Percentiles rank a stretch among this genome's conserved stretches.
Evolutionary conservation across 768 basidiomycete species (phyloP).

Genomic region (Kockovaella imperatae): DNA sequence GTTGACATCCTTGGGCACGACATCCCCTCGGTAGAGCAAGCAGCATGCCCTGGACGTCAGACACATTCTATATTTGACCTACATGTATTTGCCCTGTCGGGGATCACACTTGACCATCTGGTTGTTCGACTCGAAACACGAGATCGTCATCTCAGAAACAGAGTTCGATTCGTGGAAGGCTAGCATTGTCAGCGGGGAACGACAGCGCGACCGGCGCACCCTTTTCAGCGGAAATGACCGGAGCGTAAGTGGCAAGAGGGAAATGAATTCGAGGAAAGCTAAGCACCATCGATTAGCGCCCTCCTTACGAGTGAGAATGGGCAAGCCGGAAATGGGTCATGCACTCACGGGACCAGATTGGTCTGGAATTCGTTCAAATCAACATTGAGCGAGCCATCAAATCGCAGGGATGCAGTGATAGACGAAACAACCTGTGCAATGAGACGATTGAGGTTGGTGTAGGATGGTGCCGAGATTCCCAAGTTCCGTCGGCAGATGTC

Average conservation of each 20-base stretch:
- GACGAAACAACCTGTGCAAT: slow-evolving; percentile 99
- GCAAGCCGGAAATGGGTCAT: slow-evolving; percentile 3
- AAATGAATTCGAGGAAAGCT: slow-evolving; percentile 98
- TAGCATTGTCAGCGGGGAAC: slow-evolving; percentile 1
- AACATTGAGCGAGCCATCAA: slow-evolving; percentile 94
- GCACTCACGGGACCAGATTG: slow-evolving; percentile 83
- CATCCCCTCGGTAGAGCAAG: slow-evolving; percentile 87
- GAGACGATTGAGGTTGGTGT: slow-evolving; percentile 87
- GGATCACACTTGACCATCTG: slow-evolving; percentile 98
- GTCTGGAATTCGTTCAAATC: slow-evolving; percentile 98
- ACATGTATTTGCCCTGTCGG: slow-evolving; percentile 94
- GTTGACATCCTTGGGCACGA: slow-evolving; percentile 92
- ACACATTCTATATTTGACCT: slow-evolving; percentile 4
- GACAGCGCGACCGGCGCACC: slow-evolving; percentile 11
- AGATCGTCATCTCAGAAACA: slow-evolving; percentile 95
- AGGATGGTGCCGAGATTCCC: slow-evolving; percentile 73
- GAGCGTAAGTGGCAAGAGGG: slow-evolving; percentile 92
- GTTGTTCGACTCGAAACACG: slow-evolving; percentile 92
- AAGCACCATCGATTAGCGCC: slow-evolving; percentile 1
- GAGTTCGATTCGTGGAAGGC: slow-evolving; percentile 95
- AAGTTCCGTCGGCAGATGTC: slow-evolving; percentile 98
- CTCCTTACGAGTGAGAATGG: slow-evolving; percentile 2
- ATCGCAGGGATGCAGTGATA: slow-evolving; percentile 91
- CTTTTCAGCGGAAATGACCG: slow-evolving; percentile 84
- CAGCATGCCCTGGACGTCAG: slow-evolving; percentile 57